Base-by-base conservation (phyloP, 1,284 basidiomycete genomes). In the Erythrobasidium hasegawianum region DNA sequence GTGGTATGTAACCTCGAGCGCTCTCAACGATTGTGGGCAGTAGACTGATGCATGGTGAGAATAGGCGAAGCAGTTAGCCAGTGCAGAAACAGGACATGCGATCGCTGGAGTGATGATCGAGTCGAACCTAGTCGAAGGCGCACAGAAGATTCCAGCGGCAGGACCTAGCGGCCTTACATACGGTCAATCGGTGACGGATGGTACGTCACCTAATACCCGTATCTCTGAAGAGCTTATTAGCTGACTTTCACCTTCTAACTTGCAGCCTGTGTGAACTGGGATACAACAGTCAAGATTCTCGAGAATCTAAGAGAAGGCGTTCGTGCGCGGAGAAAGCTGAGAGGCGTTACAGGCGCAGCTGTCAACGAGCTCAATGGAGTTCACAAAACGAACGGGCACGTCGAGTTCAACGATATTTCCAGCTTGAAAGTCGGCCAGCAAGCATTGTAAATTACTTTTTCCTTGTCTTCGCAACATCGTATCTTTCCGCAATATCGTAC, bases 91-190 rank as follows among this genome's bases (percentile, higher is more conserved):
- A 0, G 82, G 85, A 1, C 76, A 81, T 22, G 83, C 85, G 75
- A 91, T 98, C 72, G 88, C 96, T 83, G 95, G 95, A 67, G 92
- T 96, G 68, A 98, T 98, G 96, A 83, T 97, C 69, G 96, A 98
- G 79, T 90, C 88, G 55, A 95, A 98, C 78, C 82, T 97, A 66
- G 84, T 89, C 54, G 94, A 92, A 72, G 88, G 89, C 27, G 85
- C 89, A 43, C 93, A 97, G 78, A 86, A 90, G 72, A 88, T 96
- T 67, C 87, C 91, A 7, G 75, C 84, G 1, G 83, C 84, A 43
- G 92, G 92, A 1, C 87, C 87, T 1, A 79, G 83, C 4, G 88
- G 84, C 2, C 80, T 96, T 68, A 87, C 85, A 75, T 94, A 94
- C 77, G 93, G 94, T 53, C 87, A 90, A 75, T 89, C 87, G 8